These are phyloP conservation scores for Didymosphaeria variabile DNA, from an alignment of 2,329 filamentous ascomycete genomes.

Conservation along the genomic window DNA sequence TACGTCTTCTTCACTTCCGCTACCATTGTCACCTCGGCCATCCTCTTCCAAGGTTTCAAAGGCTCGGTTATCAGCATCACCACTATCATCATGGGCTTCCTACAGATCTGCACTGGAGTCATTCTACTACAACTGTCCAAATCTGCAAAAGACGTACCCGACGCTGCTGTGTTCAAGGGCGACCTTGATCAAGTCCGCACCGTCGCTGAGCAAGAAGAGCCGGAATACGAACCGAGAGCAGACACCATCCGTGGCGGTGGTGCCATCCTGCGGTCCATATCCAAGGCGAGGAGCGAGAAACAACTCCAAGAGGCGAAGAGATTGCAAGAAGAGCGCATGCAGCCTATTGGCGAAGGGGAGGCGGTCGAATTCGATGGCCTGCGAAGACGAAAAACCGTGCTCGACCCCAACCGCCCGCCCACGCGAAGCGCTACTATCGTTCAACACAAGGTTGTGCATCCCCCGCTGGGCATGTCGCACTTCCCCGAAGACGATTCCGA, in stretches of 20 bases:
- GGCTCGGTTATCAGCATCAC: conserved; percentile 81
- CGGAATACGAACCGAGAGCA: conserved; percentile 95
- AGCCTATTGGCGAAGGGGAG: conserved; percentile 80
- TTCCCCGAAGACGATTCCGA: conserved; percentile 73
- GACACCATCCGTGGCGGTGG: conserved; percentile 93
- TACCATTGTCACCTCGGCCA: conserved; percentile 91
- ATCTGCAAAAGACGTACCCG: conserved; percentile 95
- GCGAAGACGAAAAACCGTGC: conserved; percentile 72
- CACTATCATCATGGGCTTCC: conserved; percentile 91
- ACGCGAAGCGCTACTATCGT: conserved; percentile 48
- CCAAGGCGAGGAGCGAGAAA: conserved; percentile 76
- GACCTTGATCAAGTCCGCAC: conserved; percentile 95
- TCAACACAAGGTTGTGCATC: conserved; percentile 65
- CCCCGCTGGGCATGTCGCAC: conserved; percentile 86
- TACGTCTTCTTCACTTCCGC: conserved; percentile 98
- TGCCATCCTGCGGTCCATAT: conserved; percentile 86
- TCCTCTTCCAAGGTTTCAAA: conserved; percentile 94
- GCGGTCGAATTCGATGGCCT: conserved; percentile 92
- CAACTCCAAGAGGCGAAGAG: conserved; percentile 82
- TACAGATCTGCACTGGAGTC: conserved; percentile 92
- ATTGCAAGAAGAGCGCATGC: conserved; percentile 82
- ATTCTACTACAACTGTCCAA: conserved; percentile 96
- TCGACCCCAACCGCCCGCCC: conserved; percentile 53
- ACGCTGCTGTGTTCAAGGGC: conserved; percentile 88
- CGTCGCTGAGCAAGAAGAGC: conserved; percentile 92